phyloP scores from a whole-genome alignment of 352 stramenopile genomes.

The Globisporangium irregulare region DNA sequence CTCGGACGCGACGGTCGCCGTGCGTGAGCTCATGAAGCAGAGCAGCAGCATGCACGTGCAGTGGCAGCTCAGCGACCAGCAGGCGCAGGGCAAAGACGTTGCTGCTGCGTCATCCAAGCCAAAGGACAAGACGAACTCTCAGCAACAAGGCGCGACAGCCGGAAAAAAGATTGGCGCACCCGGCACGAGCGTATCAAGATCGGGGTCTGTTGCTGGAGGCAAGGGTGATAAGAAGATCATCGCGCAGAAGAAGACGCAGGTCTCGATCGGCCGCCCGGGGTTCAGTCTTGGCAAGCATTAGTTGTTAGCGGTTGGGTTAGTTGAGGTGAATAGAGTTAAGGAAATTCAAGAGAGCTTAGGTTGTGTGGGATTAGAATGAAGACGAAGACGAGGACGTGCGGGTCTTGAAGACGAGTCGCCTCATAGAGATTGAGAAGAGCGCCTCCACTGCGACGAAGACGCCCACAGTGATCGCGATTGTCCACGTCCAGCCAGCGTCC shows the following conservation, averaged over 20 bases:
- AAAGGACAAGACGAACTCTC: neutral
- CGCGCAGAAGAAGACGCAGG: slow-evolving; percentile 73
- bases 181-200: neutral
- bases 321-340: neutral
- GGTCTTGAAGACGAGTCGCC: slow-evolving; percentile 19
- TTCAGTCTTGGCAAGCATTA: slow-evolving; percentile 81
- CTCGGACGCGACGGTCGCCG: slow-evolving; percentile 91
- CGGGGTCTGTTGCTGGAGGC: slow-evolving; percentile 19
- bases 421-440: slow-evolving; percentile 35
- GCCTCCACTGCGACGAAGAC: slow-evolving; percentile 42
- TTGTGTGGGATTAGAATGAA: slow-evolving; percentile 7
- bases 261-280: slow-evolving; percentile 72
- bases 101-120: neutral
- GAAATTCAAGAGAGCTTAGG: neutral
- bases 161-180: slow-evolving; percentile 1
- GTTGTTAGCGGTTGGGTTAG: slow-evolving; percentile 2
- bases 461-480: slow-evolving; percentile 31
- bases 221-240: slow-evolving; percentile 51
- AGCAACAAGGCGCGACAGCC: slow-evolving; percentile 1
- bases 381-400: neutral
- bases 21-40: slow-evolving; percentile 95
- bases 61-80: slow-evolving; percentile 41
- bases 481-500: slow-evolving; percentile 34
- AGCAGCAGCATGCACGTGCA: slow-evolving; percentile 82
- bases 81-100: neutral